phyloP scores from a whole-genome alignment of 2,329 filamentous ascomycete species.

The Fusarium duplospermum region DNA sequence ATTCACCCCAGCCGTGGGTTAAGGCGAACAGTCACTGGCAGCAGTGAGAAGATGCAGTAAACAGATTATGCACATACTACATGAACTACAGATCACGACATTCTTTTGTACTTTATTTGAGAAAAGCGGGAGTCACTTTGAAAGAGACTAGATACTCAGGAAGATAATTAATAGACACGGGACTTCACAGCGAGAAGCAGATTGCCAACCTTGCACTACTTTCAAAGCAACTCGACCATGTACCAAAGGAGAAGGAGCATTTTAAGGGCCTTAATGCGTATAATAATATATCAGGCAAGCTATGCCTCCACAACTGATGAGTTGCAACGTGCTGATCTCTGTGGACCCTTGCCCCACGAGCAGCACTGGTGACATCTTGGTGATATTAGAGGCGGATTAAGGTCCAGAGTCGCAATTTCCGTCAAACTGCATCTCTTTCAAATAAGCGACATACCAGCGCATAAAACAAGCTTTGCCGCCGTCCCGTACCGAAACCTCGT shows the following conservation, averaged over 20 bases:
- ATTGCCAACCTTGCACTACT: background rate
- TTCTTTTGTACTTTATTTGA: background rate
- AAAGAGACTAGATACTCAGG: background rate
- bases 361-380: background rate
- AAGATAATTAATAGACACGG: background rate
- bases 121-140: background rate
- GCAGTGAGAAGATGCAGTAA: background rate
- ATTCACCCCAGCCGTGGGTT: conserved; percentile 7
- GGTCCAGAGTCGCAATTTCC: background rate
- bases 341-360: background rate
- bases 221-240: no score
- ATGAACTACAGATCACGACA: background rate
- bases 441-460: background rate
- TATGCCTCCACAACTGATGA: no score
- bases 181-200: background rate
- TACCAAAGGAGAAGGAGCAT: no score
- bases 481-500: background rate
- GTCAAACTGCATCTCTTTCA: background rate
- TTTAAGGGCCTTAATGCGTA: no score
- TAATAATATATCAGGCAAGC: no score
- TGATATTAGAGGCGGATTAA: background rate
- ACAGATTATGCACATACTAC: background rate
- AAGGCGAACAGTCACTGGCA: background rate
- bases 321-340: background rate
- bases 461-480: background rate